These are phyloP conservation scores for Tagetes patula DNA, from an alignment of 129 eudicot species.

Conservation along the genomic window DNA sequence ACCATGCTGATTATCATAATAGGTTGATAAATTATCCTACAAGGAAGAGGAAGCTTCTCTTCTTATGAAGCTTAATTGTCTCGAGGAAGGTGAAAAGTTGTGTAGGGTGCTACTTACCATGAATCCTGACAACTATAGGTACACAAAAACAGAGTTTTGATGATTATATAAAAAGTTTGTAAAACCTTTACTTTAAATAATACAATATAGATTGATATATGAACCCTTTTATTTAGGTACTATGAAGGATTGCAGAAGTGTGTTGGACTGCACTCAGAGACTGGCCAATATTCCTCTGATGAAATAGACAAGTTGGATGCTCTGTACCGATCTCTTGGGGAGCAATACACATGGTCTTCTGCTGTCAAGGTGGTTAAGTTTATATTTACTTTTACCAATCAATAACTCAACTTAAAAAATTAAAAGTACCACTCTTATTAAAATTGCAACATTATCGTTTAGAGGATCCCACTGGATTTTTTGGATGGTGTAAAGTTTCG, in stretches of 20 bases:
- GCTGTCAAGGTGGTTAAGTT: constrained; percentile 79
- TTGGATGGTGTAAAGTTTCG: constrained; percentile 68
- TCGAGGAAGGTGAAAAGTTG: constrained; percentile 64
- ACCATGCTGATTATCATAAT: constrained; percentile 8
- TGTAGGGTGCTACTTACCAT: constrained; percentile 62
- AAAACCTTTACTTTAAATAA: constrained; percentile 1
- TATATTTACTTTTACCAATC: constrained; percentile 10
- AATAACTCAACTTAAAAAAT: background rate
- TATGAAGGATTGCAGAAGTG: constrained; percentile 94
- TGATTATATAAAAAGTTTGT: background rate
- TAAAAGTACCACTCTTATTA: background rate
- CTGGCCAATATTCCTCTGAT: constrained; percentile 62
- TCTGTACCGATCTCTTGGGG: constrained; percentile 72
- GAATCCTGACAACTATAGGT: constrained; percentile 95
- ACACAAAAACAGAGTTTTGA: background rate
- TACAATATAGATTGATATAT: background rate
- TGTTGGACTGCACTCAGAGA: constrained; percentile 61
- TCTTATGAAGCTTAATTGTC: constrained; percentile 59
- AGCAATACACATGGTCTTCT: constrained; percentile 87
- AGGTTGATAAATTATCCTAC: constrained; percentile 70
- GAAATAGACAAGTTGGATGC: constrained; percentile 71
- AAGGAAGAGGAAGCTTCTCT: constrained; percentile 85
- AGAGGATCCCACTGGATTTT: constrained; percentile 98
- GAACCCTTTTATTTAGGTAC: constrained; percentile 48
- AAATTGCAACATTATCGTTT: constrained; percentile 23